Evolutionary conservation across 2,329 filamentous ascomycete species (phyloP).

Genomic region (Beauveria brongniartii): DNA sequence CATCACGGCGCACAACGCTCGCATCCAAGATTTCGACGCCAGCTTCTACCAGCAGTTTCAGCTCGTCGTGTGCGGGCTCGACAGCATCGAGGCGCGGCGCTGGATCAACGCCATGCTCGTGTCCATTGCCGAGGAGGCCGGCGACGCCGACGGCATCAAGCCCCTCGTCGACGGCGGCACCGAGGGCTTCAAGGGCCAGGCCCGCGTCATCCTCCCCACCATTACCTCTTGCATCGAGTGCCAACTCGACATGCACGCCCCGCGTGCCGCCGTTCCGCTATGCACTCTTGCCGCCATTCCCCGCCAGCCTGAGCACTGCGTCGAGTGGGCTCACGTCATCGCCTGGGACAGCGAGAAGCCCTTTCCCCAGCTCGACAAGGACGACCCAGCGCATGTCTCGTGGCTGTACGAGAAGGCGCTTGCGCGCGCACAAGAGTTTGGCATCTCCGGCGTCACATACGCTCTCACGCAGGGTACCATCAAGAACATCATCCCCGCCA

Average conservation of each 20-base stretch:
- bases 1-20: slow-evolving; percentile 89
- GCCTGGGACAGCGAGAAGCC: slow-evolving; percentile 86
- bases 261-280: slow-evolving; percentile 90
- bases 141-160: slow-evolving; percentile 73
- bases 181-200: slow-evolving; percentile 96
- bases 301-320: slow-evolving; percentile 92
- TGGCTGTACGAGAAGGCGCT: slow-evolving; percentile 89
- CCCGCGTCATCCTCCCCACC: slow-evolving; percentile 83
- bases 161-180: slow-evolving; percentile 95
- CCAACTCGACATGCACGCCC: slow-evolving; percentile 96
- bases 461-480: slow-evolving; percentile 93
- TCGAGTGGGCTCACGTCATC: slow-evolving; percentile 98
- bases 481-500: slow-evolving; percentile 98
- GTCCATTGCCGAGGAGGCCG: slow-evolving; percentile 70
- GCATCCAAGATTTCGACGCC: slow-evolving; percentile 94
- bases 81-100: slow-evolving; percentile 93
- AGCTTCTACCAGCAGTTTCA: slow-evolving; percentile 97
- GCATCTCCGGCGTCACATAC: slow-evolving; percentile 88
- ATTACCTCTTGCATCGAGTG: slow-evolving; percentile 97
- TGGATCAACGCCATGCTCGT: slow-evolving; percentile 97
- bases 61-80: slow-evolving; percentile 84
- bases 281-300: slow-evolving; percentile 96
- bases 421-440: slow-evolving; percentile 74
- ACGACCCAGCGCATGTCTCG: slow-evolving; percentile 93
- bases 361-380: slow-evolving; percentile 82